Percentiles rank a stretch among this genome's conserved stretches.
Conservation (phyloP, 495 filamentous ascomycete genomes). For the Neurospora sp. region DNA sequence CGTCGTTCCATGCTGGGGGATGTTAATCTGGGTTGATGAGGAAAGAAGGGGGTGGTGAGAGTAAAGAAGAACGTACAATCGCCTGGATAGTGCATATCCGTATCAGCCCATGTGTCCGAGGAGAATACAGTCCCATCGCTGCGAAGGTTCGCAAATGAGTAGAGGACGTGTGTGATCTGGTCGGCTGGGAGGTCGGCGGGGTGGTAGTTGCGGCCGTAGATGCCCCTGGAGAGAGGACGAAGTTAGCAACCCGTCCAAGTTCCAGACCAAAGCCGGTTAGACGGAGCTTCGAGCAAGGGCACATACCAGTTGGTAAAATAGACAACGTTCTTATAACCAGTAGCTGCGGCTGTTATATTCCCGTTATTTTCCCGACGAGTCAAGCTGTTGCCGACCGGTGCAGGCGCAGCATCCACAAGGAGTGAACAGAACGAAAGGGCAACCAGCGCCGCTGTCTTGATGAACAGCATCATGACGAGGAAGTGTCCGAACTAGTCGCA, state of each 20-base stretch:
- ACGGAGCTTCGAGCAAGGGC: no score
- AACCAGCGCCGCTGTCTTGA: slow-evolving; percentile 9
- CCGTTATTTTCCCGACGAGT: no score
- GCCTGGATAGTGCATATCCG: slow-evolving; percentile 61
- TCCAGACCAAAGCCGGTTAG: no score
- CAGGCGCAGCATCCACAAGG: slow-evolving; percentile 1
- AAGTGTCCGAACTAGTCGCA: not conserved
- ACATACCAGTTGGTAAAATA: slow-evolving; percentile 40
- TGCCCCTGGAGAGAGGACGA: slow-evolving; percentile 44
- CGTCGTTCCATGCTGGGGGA: slow-evolving; percentile 31
- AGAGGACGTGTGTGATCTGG: slow-evolving; percentile 78
- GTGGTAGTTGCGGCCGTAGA: slow-evolving; percentile 74
- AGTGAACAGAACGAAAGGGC: slow-evolving; percentile 11
- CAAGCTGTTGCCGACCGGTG: no score
- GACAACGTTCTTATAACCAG: slow-evolving; percentile 31
- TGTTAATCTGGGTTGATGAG: no score
- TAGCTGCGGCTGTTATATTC: no score
- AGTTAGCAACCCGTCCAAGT: no score
- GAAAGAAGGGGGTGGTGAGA: not conserved
- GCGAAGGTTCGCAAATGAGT: slow-evolving; percentile 81
- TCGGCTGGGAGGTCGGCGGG: slow-evolving; percentile 70
- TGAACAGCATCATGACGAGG: not conserved
- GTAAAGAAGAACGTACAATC: slow-evolving; percentile 25
- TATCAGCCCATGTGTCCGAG: slow-evolving; percentile 49
- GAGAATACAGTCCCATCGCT: slow-evolving; percentile 70